Conservation (phyloP, 768 basidiomycete species). For the Amanita fuliginea region DNA sequence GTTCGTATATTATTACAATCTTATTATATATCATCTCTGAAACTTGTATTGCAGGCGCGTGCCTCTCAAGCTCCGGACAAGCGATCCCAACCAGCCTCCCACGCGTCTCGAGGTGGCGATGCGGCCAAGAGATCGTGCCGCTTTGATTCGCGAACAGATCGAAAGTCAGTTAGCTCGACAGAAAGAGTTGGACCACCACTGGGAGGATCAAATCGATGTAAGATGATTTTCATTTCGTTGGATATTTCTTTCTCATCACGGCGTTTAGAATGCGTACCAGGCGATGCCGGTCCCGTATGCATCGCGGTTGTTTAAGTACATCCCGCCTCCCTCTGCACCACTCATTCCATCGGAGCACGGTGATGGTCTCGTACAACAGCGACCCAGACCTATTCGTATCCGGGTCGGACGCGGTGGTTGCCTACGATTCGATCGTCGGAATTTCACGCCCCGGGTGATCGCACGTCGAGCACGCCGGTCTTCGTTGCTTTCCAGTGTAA, state of each 20-base stretch:
- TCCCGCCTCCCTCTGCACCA: constrained; percentile 30
- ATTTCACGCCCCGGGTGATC: constrained; percentile 17
- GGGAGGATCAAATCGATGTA: constrained; percentile 85
- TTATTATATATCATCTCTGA: neutral
- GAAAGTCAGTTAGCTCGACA: constrained; percentile 50
- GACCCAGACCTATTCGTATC: constrained; percentile 47
- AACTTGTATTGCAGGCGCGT: constrained; percentile 24
- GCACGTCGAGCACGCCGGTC: constrained; percentile 15
- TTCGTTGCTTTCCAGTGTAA: constrained; percentile 15
- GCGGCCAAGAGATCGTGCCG: constrained; percentile 56
- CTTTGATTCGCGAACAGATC: constrained; percentile 47
- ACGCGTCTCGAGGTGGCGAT: constrained; percentile 39
- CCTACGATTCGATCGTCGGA: constrained; percentile 61
- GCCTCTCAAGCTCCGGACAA: constrained; percentile 43
- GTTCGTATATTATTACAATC: constrained; percentile 13
- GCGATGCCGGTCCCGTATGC: constrained; percentile 43
- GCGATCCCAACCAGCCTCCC: constrained; percentile 27
- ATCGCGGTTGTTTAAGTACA: constrained; percentile 56
- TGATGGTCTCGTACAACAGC: constrained; percentile 15
- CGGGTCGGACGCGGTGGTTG: constrained; percentile 81
- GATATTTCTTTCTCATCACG: neutral
- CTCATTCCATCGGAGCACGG: constrained; percentile 18
- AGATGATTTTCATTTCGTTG: constrained; percentile 13
- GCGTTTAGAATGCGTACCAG: constrained; percentile 58
- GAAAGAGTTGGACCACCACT: constrained; percentile 67